These are phyloP conservation scores for Fusarium sp. DNA, from an alignment of 2,329 filamentous ascomycete species.

Conservation along the genomic window DNA sequence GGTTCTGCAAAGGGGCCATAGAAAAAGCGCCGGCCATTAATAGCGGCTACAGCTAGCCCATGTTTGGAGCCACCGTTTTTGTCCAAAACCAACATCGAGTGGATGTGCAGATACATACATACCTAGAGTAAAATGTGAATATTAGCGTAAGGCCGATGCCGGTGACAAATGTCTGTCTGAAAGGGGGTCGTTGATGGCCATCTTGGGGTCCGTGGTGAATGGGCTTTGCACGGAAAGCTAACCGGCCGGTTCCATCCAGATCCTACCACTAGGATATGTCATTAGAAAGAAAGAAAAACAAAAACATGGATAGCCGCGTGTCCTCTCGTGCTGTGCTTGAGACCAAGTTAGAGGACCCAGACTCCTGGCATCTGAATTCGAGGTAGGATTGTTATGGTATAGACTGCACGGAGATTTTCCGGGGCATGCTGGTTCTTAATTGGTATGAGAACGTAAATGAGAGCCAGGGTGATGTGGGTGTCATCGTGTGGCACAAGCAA, in stretches of 20 bases:
- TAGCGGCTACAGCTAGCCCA: conserved; percentile 39
- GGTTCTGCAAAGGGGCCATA: conserved; percentile 25
- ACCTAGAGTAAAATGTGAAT: neutral
- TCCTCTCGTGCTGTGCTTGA: neutral
- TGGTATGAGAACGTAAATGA: neutral
- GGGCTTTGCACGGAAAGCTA: conserved; percentile 13
- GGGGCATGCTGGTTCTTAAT: conserved; percentile 5
- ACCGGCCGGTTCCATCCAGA: neutral
- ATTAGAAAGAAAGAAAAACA: neutral
- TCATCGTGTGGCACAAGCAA: conserved; percentile 14
- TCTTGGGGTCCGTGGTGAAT: conserved; percentile 13
- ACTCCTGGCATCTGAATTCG: neutral
- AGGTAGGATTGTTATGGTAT: neutral
- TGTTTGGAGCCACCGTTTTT: conserved; percentile 34
- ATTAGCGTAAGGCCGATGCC: conserved; percentile 8
- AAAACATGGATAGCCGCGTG: neutral
- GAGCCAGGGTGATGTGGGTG: conserved; percentile 17
- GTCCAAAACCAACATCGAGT: conserved; percentile 6
- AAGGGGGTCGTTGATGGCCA: conserved; percentile 2
- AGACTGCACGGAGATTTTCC: conserved; percentile 31
- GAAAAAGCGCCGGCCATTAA: conserved; percentile 20
- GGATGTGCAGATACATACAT: neutral
- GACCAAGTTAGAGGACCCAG: neutral
- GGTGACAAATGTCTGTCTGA: conserved; percentile 1
- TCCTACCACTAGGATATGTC: neutral